Base-by-base conservation (phyloP, 345 rosid genomes). In the Hibiscus mutabilis region DNA sequence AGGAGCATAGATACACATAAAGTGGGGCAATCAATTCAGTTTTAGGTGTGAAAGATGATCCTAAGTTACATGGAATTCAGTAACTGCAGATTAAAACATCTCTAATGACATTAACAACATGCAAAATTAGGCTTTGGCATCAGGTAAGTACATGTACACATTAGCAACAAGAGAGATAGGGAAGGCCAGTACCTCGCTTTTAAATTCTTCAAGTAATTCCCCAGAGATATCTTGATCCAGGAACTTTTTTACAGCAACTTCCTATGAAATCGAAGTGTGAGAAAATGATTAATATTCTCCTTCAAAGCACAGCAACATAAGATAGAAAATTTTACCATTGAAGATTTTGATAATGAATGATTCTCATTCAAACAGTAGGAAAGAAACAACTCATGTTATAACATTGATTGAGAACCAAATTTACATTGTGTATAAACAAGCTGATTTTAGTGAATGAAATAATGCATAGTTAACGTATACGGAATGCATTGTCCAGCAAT, bases 181-280 rank as follows among this genome's bases (percentile, higher is more conserved):
- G 68, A n/a, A 70, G 18, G 69, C 78, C 12, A 72, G 66, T 83
- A 93, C 97, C 98, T 91, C 96, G 73, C 91, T 91, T 81, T 74
- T 88, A 80, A 93, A 91, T 79, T 93, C 96, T 84, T 83, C 88
- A 69, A 93, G 89, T 61, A 87, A 83, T 82, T 93, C 93, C 69
- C 92, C 90, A 42, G 81, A 80, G 77, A 91, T 80, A 73, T 78
- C 93, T 84, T 93, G 98, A 80, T 91, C 96, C 66, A 93, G 84
- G 81, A 93, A 93, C 81, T 81, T 89, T 86, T 93, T 93, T 81
- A 93, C 96, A 24, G 97, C 98, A 83, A 93, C 97, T 83, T 90
- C 96, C 98, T 93, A 74, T 62, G 68, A 80, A 74, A 75, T 58
- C 35, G 49, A 76, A 44, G 75, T 31, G 76, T 60, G 66, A 52